phyloP scores from a whole-genome alignment of 1,284 basidiomycete species.

The Trichosporon sp. region DNA sequence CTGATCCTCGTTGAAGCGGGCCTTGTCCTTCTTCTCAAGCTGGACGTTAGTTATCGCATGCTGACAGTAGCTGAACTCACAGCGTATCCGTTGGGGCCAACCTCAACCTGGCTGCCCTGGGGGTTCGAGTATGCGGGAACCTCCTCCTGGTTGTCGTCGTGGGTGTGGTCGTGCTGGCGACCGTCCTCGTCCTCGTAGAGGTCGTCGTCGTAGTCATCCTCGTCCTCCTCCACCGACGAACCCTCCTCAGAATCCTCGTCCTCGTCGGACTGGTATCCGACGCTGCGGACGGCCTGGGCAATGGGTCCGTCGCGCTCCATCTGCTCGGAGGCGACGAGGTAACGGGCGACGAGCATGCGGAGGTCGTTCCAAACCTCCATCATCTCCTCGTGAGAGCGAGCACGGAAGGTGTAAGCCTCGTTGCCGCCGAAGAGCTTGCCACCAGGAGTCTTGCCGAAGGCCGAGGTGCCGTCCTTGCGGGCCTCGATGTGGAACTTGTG shows the following conservation, averaged over 20 bases:
- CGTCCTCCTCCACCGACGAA: constrained; percentile 72
- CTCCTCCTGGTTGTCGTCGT: constrained; percentile 50
- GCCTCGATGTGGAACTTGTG: constrained; percentile 99
- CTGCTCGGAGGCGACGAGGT: constrained; percentile 90
- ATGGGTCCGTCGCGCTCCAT: constrained; percentile 93
- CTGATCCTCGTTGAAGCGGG: constrained; percentile 32
- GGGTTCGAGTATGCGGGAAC: constrained; percentile 58
- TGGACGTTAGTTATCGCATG: constrained; percentile 24
- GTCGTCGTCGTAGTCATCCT: constrained; percentile 56
- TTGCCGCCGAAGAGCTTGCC: constrained; percentile 61
- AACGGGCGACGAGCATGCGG: constrained; percentile 92
- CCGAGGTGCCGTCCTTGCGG: constrained; percentile 67
- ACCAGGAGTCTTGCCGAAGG: constrained; percentile 64
- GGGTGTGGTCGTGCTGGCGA: constrained; percentile 64
- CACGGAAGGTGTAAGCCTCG: constrained; percentile 86
- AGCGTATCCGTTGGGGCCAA: constrained; percentile 70
- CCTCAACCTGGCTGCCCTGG: constrained; percentile 56
- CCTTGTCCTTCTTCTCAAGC: constrained; percentile 54
- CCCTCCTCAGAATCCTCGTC: constrained; percentile 72
- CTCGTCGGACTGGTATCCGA: constrained; percentile 68
- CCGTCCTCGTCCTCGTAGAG: constrained; percentile 59
- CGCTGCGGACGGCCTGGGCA: constrained; percentile 85
- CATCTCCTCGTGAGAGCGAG: constrained; percentile 91
- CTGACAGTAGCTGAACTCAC: constrained; percentile 60
- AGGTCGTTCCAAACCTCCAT: constrained; percentile 99